Percentiles rank a stretch among this genome's conserved stretches.
These are phyloP conservation scores for Spongospora subterranea DNA, from an alignment of 208 protist species.

Conservation along the genomic window DNA sequence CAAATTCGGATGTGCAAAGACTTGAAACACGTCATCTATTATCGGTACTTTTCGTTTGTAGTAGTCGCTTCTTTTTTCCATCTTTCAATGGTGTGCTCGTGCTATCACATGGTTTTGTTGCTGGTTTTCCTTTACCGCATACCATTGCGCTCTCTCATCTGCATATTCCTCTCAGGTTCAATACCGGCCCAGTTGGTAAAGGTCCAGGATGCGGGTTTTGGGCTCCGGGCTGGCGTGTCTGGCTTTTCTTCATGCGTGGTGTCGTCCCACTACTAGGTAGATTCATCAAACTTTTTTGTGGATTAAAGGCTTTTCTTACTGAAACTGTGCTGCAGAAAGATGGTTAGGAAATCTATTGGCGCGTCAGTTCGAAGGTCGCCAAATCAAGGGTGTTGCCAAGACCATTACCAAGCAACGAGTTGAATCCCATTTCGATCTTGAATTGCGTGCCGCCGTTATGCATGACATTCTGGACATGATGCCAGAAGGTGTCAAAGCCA, in stretches of 20 bases:
- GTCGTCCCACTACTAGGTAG: conserved; percentile 95
- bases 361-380: conserved; percentile 98
- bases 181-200: conserved; percentile 97
- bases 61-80: too few species aligned
- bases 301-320: neutral
- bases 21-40: conserved; percentile 99
- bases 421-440: conserved; percentile 99
- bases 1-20: conserved; percentile 99
- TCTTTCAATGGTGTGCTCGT: too few species aligned
- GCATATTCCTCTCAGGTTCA: conserved; percentile 78
- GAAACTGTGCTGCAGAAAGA: conserved; percentile 80
- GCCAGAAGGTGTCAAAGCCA: conserved; percentile 95
- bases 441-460: conserved; percentile 98
- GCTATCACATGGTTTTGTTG: too few species aligned
- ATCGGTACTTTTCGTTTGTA: conserved; percentile 74
- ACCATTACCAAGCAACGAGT: conserved; percentile 99
- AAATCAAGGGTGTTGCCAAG: conserved; percentile 90
- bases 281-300: too few species aligned
- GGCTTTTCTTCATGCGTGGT: conserved; percentile 99
- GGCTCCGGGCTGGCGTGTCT: conserved; percentile 99
- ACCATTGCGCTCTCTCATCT: too few species aligned
- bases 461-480: conserved; percentile 99
- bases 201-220: conserved; percentile 98
- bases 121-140: too few species aligned
- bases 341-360: conserved; percentile 99